These are phyloP conservation scores for Kodamaea fukazawae DNA, from an alignment of 805 yeast species.

Conservation along the genomic window DNA sequence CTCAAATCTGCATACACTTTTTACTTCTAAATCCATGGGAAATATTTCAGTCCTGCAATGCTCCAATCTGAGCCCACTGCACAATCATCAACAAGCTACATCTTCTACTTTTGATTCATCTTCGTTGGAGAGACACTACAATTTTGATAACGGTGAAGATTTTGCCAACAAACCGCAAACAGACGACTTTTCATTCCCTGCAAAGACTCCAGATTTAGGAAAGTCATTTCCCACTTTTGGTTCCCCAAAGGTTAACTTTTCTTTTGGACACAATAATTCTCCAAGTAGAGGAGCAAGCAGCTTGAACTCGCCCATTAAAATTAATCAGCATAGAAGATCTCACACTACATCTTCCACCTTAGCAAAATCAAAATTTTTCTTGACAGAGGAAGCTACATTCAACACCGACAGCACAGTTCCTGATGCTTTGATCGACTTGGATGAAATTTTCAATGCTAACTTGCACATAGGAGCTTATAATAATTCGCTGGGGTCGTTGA, in stretches of 20 bases:
- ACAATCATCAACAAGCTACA: constrained; percentile 10
- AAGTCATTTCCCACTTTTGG: constrained; percentile 5
- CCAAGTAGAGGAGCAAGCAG: constrained; percentile 6
- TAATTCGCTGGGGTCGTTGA: constrained; percentile 8
- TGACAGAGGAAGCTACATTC: constrained; percentile 28
- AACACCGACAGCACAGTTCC: constrained; percentile 29
- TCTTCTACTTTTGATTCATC: neutral
- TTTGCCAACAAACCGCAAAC: constrained; percentile 21
- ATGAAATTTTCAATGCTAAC: constrained; percentile 34
- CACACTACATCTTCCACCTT: constrained; percentile 15
- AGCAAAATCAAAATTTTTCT: constrained; percentile 24
- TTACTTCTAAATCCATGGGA: neutral
- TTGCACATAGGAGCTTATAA: constrained; percentile 23
- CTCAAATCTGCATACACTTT: neutral
- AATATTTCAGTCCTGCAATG: neutral
- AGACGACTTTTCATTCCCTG: constrained; percentile 31
- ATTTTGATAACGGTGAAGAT: constrained; percentile 38
- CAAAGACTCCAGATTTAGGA: constrained; percentile 16
- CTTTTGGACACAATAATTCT: constrained; percentile 5
- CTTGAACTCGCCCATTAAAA: constrained; percentile 34
- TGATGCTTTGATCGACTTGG: constrained; percentile 40
- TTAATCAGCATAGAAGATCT: constrained; percentile 22
- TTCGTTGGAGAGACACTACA: constrained; percentile 16
- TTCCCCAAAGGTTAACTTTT: constrained; percentile 4
- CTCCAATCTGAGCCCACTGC: constrained; percentile 1